phyloP scores from a whole-genome alignment of 139 green algal species.

The Chlorella sp. region DNA sequence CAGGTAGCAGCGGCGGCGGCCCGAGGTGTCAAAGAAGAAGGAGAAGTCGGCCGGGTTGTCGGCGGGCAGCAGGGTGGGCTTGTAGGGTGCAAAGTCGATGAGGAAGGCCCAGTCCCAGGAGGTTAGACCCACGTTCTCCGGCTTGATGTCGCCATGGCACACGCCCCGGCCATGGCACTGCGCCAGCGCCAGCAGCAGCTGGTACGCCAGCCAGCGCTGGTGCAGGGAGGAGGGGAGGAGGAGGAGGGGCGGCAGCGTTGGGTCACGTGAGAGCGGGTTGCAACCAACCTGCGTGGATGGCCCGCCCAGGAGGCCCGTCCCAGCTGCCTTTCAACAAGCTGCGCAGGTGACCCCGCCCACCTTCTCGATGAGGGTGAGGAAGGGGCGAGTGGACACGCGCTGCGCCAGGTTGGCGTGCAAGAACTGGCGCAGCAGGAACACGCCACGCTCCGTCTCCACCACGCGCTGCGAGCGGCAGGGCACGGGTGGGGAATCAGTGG shows the following conservation, averaged over 20 bases:
- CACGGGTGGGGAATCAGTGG: too few relatives aligned
- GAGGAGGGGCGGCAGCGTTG: neutral
- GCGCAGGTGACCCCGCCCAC: conserved; percentile 48
- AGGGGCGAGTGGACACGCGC: conserved; percentile 91
- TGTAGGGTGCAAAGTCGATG: conserved; percentile 94
- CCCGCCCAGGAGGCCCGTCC: too few relatives aligned
- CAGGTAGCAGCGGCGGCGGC: conserved; percentile 92
- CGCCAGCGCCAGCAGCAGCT: conserved; percentile 86
- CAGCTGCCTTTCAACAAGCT: too few relatives aligned
- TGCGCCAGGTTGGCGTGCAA: conserved; percentile 89
- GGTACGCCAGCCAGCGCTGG: conserved; percentile 92
- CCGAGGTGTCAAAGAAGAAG: conserved; percentile 96
- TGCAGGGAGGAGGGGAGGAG: neutral
- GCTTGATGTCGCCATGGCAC: conserved; percentile 97
- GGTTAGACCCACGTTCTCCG: conserved; percentile 94
- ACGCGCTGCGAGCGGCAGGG: conserved; percentile 43
- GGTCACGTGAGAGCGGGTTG: neutral
- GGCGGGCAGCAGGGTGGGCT: conserved; percentile 88
- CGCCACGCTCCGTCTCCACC: conserved; percentile 24
- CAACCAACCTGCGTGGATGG: too few relatives aligned
- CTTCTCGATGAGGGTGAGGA: conserved; percentile 93
- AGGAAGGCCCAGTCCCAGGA: conserved; percentile 92
- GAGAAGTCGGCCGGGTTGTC: conserved; percentile 98
- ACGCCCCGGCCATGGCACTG: conserved; percentile 81
- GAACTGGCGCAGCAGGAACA: conserved; percentile 88